Base-by-base conservation (phyloP, 73 alveolate genomes). In the Paraurostyla sp. region DNA sequence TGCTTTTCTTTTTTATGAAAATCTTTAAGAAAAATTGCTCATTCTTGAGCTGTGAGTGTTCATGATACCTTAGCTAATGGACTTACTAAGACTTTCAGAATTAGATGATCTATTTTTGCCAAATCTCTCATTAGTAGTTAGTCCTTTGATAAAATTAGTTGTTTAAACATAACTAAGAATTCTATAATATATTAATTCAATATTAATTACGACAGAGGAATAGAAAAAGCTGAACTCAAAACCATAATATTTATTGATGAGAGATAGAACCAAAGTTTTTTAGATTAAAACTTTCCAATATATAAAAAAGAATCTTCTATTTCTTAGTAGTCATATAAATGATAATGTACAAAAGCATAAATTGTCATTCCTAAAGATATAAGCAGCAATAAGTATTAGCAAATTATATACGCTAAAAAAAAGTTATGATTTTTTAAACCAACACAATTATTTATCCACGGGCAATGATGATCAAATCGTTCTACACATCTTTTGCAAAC, bases 401-500 rank as follows among this genome's bases (percentile, higher is more conserved):
- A 71, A 48, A 91, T 22, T 20, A 93, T 25, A 56, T 56, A 94
- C 30, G 51, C 38, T 15, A 62, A 75, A 60, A 96, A 96, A 90
- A 76, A 85, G 54, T 58, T 59, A 51, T 88, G 93, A 69, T 96
- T 96, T 40, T 81, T 88, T 1, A 86, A 93, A 0, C 98, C 99
- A n/a, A 96, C 97, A 43, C 99, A 96, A 86, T 94, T 92, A 85
- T 96, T 94, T 20, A 94, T 86, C 98, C 98, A 94, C 36, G 95
- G 93, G 52, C 99, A 96, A 81, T 96, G 99, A 90, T 96, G 99
- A 71, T 96, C 99, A 71, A 94, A 96, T 58, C 93, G 69, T 71
- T 92, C 96, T 22, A 96, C 97, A 86, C 99, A 96, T 89, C 69
- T 59, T 63, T 96, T 84, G 68, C 99, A 96, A 38, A 94, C 75